These are phyloP conservation scores for Podospora conica DNA, from an alignment of 495 filamentous ascomycete genomes.

Conservation along the genomic window DNA sequence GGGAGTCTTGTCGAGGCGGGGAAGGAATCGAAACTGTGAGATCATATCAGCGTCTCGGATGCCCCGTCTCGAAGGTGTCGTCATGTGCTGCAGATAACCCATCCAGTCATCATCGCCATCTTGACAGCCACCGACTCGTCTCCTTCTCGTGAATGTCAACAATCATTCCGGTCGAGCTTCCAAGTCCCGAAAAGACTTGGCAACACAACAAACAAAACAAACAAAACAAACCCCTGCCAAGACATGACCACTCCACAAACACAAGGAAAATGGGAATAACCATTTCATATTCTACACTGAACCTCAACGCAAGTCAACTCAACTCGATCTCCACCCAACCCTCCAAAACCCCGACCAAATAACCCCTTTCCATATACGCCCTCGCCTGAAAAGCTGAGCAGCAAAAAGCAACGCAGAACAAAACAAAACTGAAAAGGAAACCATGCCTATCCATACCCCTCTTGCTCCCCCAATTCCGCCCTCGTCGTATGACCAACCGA, in stretches of 20 bases:
- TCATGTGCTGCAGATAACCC: too few relatives aligned
- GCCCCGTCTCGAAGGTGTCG: too few relatives aligned
- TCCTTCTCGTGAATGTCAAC: too few relatives aligned
- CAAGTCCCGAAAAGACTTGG: too few relatives aligned
- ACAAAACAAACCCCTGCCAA: not conserved
- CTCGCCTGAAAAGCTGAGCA: not conserved
- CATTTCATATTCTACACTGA: not conserved
- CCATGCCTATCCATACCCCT: not conserved
- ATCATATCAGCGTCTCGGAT: too few relatives aligned
- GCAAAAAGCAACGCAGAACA: not conserved
- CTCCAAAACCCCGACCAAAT: not conserved
- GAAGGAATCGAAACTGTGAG: too few relatives aligned
- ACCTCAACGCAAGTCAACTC: not conserved
- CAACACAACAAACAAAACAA: not conserved
- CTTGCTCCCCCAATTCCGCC: not conserved
- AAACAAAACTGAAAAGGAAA: not conserved
- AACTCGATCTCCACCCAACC: too few relatives aligned
- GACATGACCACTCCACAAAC: not conserved
- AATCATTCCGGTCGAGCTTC: too few relatives aligned
- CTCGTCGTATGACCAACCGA: not conserved
- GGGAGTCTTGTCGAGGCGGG: too few relatives aligned
- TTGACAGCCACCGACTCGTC: too few relatives aligned
- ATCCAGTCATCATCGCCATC: too few relatives aligned
- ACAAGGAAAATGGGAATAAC: not conserved
- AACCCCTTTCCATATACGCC: not conserved